Evolutionary conservation across 768 basidiomycete species (phyloP), one percentile per base, ranked within the genome.

Genomic region (Termitomyces sp.): DNA sequence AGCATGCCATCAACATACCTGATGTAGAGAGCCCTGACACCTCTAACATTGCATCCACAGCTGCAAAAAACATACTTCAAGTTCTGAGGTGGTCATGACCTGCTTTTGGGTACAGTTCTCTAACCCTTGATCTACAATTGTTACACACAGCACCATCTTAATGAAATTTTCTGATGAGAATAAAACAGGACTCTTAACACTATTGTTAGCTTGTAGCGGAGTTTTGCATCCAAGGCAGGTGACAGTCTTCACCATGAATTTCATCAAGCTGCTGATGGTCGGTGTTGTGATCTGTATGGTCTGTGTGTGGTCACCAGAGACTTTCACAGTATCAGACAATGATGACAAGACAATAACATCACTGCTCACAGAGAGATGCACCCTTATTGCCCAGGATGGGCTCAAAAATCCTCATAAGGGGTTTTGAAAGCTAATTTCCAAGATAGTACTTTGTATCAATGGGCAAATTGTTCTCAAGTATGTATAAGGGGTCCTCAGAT

Each of bases 31-130:
- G 14, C 97, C 97, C 67, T 99, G 97, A 75, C 97, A 99, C 24
- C 97, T 82, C 66, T 99, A 97, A 63, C 97, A 99, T 66, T 98
- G 96, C 1, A 96, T 98, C 97, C 97, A 99, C 22, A 99, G 69
- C 47, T 95, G 82, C 19, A 96, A 90, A 68, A 97, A 98, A 45
- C 90, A 85, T 7, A 95, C 87, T 76, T 99, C 93, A 44, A 87
- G 74, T 21, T 83, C 81, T 0, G 95, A 94, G 0, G 90, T 83
- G 6, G 74, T 73, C 5, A 77, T 64, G 38, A 90, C 81, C 67
- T 98, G 96, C 66, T 94, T 98, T 65, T 93, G 88, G n/a, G 66
- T 97, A 98, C 45, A 99, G 71, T 64, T 97, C 97, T 17, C 88
- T 85, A 12, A 96, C 80, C 54, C 83, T 80, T 1, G 90, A 84